Base-by-base conservation (phyloP, 2,329 filamentous ascomycete genomes). In the Geosmithia morbida region DNA sequence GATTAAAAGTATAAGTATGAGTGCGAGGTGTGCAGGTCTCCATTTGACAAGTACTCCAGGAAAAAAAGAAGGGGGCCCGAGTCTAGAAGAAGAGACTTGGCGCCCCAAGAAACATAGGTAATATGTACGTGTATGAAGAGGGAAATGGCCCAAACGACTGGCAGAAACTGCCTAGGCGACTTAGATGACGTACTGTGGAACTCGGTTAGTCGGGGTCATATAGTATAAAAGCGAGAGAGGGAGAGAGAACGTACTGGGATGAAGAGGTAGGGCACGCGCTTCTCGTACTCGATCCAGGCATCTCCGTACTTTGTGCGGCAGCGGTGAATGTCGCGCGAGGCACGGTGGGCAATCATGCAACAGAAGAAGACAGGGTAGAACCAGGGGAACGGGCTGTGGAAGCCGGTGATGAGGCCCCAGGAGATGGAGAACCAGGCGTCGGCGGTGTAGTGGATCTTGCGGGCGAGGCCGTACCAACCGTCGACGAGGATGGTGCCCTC, bases 311-410 rank as follows among this genome's bases (percentile, higher is more conserved):
- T 89, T 57, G 69, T 71, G 51, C 79, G 78, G 65, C 87, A 94
- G 53, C 81, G 75, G 58, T 82, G 71, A 52, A 90, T 87, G 61
- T 94, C 87, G 53, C 87, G 75, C 46, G 68, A 66, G 11, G 85
- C 84, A 49, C 87, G 83, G 65, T 94, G 87, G 2, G 79, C 70
- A 58, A 94, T 92, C 86, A 92, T 92, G 54, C 68, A 67, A 37
- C 70, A 70, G 62, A 94, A 94, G 71, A 94, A 94, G 43, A 86
- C 62, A 0, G 86, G 84, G 59, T 94, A 92, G 65, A 94, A 94
- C 86, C 87, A 94, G 0, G 87, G 87, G 65, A 94, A 90, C 0
- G 86, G 85, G 56, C 82, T 87, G 55, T 65, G 58, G 49, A 74
- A 73, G 1, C 71, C 71, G 7, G 71, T 74, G 43, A 74, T 64